Evolutionary conservation across 805 yeast species (phyloP).

Genomic region (Wickerhamiella azyma): DNA sequence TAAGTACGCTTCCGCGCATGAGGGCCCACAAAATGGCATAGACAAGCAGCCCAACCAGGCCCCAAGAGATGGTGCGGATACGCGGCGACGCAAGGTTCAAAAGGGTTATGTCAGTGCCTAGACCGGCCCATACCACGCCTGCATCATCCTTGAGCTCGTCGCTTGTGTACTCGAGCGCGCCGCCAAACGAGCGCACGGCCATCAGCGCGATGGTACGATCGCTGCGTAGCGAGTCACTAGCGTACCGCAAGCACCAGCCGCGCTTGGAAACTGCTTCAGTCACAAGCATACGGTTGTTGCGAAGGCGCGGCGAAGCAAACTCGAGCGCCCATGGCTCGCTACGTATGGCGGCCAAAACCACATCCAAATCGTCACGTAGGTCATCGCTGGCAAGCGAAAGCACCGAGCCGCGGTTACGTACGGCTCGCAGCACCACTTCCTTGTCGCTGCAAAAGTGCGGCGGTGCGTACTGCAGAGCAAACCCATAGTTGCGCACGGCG

Average conservation of each 20-base stretch:
- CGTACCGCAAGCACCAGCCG: slow-evolving; percentile 5
- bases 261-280: slow-evolving; percentile 2
- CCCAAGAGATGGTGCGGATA: background rate
- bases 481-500: slow-evolving; percentile 6
- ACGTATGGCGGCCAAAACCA: slow-evolving; percentile 3
- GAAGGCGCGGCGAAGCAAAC: slow-evolving; percentile 4
- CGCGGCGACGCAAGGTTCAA: slow-evolving; percentile 3
- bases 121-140: background rate
- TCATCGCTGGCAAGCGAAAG: background rate
- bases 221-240: slow-evolving; percentile 1
- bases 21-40: background rate
- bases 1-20: background rate
- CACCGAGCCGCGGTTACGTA: slow-evolving; percentile 1
- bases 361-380: slow-evolving; percentile 3
- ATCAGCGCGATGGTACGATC: background rate
- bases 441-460: background rate
- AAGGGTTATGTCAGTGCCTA: background rate
- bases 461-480: slow-evolving; percentile 4
- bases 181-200: slow-evolving; percentile 3
- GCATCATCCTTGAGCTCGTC: slow-evolving; percentile 3
- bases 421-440: slow-evolving; percentile 5
- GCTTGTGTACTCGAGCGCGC: slow-evolving; percentile 5
- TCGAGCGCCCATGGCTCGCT: slow-evolving; percentile 8
- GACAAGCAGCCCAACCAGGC: background rate
- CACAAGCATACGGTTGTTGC: slow-evolving; percentile 5